Conservation (phyloP, 2,329 filamentous ascomycete species). For the Pyrenophora tritici-repentis region DNA sequence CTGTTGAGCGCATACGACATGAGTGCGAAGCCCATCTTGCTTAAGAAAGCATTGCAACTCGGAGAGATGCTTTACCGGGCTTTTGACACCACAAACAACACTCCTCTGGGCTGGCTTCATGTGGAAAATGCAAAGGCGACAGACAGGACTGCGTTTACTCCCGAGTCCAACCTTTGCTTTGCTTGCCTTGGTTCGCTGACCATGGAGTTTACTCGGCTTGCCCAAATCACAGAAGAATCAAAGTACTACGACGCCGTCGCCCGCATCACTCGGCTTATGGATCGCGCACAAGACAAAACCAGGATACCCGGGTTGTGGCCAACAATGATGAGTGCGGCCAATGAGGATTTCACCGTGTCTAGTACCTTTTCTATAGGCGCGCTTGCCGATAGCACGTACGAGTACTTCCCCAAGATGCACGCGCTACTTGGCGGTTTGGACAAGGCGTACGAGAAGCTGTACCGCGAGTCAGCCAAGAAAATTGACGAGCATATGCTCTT, state of each 20-base stretch:
- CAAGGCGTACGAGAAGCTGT: slow-evolving; percentile 58
- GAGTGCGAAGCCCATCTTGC: slow-evolving; percentile 39
- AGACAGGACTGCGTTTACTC: slow-evolving; percentile 34
- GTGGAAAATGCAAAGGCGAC: slow-evolving; percentile 42
- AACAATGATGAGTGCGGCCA: slow-evolving; percentile 47
- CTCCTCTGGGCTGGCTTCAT: slow-evolving; percentile 52
- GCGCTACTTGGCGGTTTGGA: slow-evolving; percentile 49
- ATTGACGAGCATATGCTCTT: slow-evolving; percentile 56
- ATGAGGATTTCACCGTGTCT: slow-evolving; percentile 33
- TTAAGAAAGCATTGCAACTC: slow-evolving; percentile 46
- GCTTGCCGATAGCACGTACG: slow-evolving; percentile 46
- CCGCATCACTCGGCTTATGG: slow-evolving; percentile 40
- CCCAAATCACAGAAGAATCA: slow-evolving; percentile 42
- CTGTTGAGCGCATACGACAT: slow-evolving; percentile 47
- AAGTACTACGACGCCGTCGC: slow-evolving; percentile 47
- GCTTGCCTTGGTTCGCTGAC: slow-evolving; percentile 54
- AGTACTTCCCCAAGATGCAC: slow-evolving; percentile 46
- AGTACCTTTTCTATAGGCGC: slow-evolving; percentile 44
- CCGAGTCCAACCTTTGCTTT: slow-evolving; percentile 50
- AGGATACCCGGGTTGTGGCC: slow-evolving; percentile 46
- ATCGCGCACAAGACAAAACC: slow-evolving; percentile 37
- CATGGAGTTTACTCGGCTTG: slow-evolving; percentile 48
- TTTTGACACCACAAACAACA: slow-evolving; percentile 53
- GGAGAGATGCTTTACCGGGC: slow-evolving; percentile 54
- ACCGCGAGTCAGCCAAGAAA: slow-evolving; percentile 55